A percentile compares a stretch with the other conserved stretches of the same genome.
These are phyloP conservation scores for Tuber borchii DNA, from an alignment of 495 filamentous ascomycete species.

Conservation along the genomic window DNA sequence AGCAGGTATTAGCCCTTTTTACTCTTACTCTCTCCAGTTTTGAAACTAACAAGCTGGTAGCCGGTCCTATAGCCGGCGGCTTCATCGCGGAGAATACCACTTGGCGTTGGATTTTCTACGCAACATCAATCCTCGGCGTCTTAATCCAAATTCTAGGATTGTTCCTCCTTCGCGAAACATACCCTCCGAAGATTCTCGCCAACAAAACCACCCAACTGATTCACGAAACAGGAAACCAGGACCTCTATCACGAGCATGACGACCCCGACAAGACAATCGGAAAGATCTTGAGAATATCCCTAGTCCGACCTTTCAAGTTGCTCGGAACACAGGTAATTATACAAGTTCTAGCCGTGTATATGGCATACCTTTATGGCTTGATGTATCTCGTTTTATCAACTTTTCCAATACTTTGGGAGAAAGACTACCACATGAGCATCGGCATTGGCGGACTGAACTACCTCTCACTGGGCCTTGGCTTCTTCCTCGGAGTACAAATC, in stretches of 20 bases:
- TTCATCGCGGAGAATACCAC: conserved; percentile 63
- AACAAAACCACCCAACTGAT: conserved; percentile 54
- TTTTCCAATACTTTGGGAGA: conserved; percentile 59
- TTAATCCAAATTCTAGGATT: conserved; percentile 58
- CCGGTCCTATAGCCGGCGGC: conserved; percentile 59
- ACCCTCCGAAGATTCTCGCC: conserved; percentile 57
- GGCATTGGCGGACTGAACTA: conserved; percentile 64
- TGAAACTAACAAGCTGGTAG: not conserved
- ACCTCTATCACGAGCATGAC: conserved; percentile 61
- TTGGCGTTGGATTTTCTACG: conserved; percentile 67
- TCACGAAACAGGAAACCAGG: conserved; percentile 58
- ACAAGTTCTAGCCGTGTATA: conserved; percentile 55
- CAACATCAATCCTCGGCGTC: conserved; percentile 56
- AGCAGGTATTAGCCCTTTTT: conserved; percentile 37
- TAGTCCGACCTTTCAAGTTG: conserved; percentile 55
- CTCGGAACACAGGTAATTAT: conserved; percentile 57
- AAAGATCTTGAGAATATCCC: conserved; percentile 45
- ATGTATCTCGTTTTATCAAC: conserved; percentile 67
- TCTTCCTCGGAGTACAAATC: conserved; percentile 59
- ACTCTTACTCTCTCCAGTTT: not conserved
- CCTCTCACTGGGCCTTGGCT: conserved; percentile 63
- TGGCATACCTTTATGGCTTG: conserved; percentile 65
- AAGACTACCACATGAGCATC: conserved; percentile 54
- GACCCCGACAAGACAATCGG: conserved; percentile 46
- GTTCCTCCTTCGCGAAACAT: conserved; percentile 65